Percentiles rank a stretch among this genome's conserved stretches.
Conservation (phyloP, 441 rosid species). For the Pelargonium citronellum region DNA sequence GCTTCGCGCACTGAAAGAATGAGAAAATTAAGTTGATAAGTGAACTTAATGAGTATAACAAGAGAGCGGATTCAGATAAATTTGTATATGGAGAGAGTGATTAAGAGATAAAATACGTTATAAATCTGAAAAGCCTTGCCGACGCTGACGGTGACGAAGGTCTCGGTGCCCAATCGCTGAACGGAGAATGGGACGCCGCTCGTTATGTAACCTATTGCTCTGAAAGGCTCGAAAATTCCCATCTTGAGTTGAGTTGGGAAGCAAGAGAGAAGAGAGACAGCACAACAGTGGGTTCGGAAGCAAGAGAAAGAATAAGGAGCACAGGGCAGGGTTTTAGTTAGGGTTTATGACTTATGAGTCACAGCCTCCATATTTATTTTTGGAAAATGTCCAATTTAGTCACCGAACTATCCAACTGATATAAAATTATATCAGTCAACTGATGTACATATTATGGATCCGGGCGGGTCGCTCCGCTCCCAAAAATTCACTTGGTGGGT, state of each 20-base stretch:
- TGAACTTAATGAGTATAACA: background rate
- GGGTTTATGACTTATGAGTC: too few species aligned
- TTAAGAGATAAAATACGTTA: conserved; percentile 32
- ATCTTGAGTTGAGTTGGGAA: conserved; percentile 22
- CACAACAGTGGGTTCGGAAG: too few species aligned
- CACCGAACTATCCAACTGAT: too few species aligned
- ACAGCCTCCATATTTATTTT: too few species aligned
- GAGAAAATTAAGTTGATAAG: background rate
- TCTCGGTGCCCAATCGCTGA: conserved; percentile 82
- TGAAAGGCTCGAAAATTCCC: conserved; percentile 89
- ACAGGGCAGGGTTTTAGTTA: too few species aligned
- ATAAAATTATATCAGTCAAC: too few species aligned
- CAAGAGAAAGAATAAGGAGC: too few species aligned
- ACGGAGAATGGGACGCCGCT: conserved; percentile 76
- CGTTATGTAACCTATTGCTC: conserved; percentile 89
- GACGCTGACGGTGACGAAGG: conserved; percentile 81
- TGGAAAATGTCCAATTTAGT: too few species aligned
- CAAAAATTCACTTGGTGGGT: too few species aligned
- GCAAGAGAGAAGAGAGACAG: too few species aligned
- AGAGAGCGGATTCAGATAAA: background rate
- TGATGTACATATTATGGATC: too few species aligned
- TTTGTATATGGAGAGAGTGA: background rate
- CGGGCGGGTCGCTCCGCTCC: too few species aligned
- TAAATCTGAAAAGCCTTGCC: conserved; percentile 94
- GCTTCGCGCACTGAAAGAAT: conserved; percentile 73